Evolutionary conservation across 2,329 filamentous ascomycete species (phyloP).

Genomic region (Fusarium sp.): DNA sequence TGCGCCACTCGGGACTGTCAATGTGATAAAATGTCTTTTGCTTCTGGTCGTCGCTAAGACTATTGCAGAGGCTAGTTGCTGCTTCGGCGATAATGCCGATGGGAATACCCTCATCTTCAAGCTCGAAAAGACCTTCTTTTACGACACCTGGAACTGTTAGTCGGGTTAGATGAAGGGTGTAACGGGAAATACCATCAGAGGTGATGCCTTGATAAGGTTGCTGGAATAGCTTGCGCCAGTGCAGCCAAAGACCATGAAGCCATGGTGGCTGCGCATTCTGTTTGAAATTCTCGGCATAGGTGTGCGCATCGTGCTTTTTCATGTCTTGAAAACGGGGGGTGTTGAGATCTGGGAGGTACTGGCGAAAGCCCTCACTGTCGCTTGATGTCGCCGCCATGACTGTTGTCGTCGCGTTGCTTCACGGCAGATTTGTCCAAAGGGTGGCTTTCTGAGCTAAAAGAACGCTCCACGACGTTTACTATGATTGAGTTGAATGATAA

Average conservation of each 20-base stretch:
- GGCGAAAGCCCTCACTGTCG: constrained; percentile 2
- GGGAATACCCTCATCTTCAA: constrained; percentile 73
- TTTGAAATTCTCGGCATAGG: constrained; percentile 72
- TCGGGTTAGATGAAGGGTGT: accelerated
- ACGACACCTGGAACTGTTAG: constrained; percentile 58
- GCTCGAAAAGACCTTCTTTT: constrained; percentile 64
- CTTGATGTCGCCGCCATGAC: not conserved
- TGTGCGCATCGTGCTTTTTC: constrained; percentile 70
- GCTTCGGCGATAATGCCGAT: constrained; percentile 68
- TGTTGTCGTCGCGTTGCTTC: too few species aligned
- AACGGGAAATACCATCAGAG: constrained; percentile 64
- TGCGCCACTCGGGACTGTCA: constrained; percentile 78
- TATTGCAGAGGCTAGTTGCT: constrained; percentile 48
- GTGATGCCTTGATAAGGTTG: constrained; percentile 80
- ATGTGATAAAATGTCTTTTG: constrained; percentile 61
- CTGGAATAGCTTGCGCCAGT: constrained; percentile 68
- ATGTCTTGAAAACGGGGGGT: constrained; percentile 51
- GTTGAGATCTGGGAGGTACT: constrained; percentile 6
- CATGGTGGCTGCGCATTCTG: constrained; percentile 71
- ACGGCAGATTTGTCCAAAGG: too few species aligned
- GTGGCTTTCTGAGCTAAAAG: accelerated
- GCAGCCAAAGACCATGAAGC: constrained; percentile 70
- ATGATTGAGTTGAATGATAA: too few species aligned
- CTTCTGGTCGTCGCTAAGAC: not conserved
- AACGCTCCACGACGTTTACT: too few species aligned